Conservation (phyloP, 352 stramenopile genomes). For the Phytophthora boehmeriae region DNA sequence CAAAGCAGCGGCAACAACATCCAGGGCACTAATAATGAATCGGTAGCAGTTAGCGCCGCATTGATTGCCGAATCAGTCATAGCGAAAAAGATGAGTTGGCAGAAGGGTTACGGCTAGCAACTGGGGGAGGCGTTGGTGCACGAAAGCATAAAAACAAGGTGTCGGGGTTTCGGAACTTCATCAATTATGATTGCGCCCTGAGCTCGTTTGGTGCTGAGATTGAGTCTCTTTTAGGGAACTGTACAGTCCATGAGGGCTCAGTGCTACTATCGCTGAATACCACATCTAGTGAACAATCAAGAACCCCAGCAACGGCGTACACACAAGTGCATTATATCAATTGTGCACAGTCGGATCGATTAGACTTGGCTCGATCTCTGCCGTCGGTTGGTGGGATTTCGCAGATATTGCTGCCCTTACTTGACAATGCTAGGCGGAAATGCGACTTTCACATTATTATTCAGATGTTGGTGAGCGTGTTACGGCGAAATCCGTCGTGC, state of each 20-base stretch:
- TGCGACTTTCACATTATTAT: constrained; percentile 56
- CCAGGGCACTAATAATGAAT: constrained; percentile 16
- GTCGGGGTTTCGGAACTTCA: constrained; percentile 54
- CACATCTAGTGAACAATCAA: constrained; percentile 37
- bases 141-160: constrained; percentile 47
- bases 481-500: constrained; percentile 62
- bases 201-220: constrained; percentile 67
- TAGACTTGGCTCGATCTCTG: constrained; percentile 65
- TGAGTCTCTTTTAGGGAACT: constrained; percentile 56
- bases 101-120: constrained; percentile 37
- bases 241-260: constrained; percentile 60
- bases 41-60: constrained; percentile 10
- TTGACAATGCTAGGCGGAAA: constrained; percentile 54
- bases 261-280: constrained; percentile 74
- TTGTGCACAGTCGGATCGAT: constrained; percentile 40
- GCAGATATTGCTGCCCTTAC: constrained; percentile 63
- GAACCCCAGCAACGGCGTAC: constrained; percentile 21
- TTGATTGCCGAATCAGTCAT: constrained; percentile 34
- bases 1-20: constrained; percentile 10
- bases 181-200: constrained; percentile 67
- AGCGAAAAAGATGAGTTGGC: constrained; percentile 51
- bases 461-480: constrained; percentile 47
- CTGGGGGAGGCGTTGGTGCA: constrained; percentile 5
- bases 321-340: constrained; percentile 66
- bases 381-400: constrained; percentile 66